Conservation (phyloP, 1,139 yeast genomes). For the Pichia cactophila region DNA sequence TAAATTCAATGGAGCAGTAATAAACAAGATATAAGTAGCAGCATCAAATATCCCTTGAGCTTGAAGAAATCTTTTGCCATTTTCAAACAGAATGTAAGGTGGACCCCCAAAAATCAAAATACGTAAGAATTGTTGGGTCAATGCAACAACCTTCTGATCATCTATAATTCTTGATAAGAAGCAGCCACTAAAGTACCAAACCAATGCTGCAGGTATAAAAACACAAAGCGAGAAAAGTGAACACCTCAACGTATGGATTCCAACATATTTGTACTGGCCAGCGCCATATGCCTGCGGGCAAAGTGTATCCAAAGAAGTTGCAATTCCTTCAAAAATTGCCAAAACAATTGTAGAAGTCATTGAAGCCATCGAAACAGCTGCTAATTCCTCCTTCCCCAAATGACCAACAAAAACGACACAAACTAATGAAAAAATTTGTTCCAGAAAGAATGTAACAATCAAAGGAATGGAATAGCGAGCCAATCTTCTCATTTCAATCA, state of each 20-base stretch:
- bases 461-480: slow-evolving; percentile 55
- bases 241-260: slow-evolving; percentile 59
- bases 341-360: slow-evolving; percentile 84
- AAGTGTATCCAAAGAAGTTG: slow-evolving; percentile 79
- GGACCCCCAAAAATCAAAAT: slow-evolving; percentile 62
- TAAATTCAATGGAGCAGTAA: slow-evolving; percentile 77
- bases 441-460: slow-evolving; percentile 58
- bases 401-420: slow-evolving; percentile 69
- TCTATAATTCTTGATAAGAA: slow-evolving; percentile 47
- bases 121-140: slow-evolving; percentile 61
- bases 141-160: slow-evolving; percentile 49
- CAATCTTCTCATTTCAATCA: slow-evolving; percentile 42
- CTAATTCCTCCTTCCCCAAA: slow-evolving; percentile 61
- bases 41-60: slow-evolving; percentile 94
- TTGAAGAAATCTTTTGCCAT: slow-evolving; percentile 74
- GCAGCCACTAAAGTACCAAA: slow-evolving; percentile 61
- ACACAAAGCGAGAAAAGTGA: slow-evolving; percentile 46
- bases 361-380: slow-evolving; percentile 78
- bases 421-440: slow-evolving; percentile 65
- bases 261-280: slow-evolving; percentile 52
- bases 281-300: slow-evolving; percentile 84
- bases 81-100: slow-evolving; percentile 76
- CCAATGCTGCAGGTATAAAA: slow-evolving; percentile 52
- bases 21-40: slow-evolving; percentile 65
- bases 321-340: slow-evolving; percentile 80